Evolutionary conservation across 2,329 filamentous ascomycete genomes (phyloP).

Genomic region (Fusarium ambrosium): DNA sequence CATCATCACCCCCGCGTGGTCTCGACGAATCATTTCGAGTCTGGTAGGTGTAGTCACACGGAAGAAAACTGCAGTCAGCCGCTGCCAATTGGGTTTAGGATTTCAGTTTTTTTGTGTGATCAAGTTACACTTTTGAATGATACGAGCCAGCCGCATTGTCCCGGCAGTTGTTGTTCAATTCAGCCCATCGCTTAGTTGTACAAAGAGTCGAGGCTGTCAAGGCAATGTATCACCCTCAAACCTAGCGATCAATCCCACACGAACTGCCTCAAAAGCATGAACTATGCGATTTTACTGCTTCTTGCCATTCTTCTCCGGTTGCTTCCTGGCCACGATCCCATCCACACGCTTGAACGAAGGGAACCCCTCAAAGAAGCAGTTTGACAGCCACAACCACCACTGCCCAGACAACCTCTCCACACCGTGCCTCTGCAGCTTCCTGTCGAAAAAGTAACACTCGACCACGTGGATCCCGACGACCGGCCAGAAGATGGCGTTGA

Average conservation of each 20-base stretch:
- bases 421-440: conserved; percentile 61
- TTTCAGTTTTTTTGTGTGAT: background rate
- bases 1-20: conserved; percentile 17
- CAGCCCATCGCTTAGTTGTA: background rate
- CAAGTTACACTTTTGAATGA: background rate
- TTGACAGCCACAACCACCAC: conserved; percentile 69
- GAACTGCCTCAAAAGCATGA: background rate
- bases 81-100: background rate
- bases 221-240: background rate
- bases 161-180: background rate
- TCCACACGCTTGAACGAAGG: conserved; percentile 67
- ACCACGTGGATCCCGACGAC: conserved; percentile 74
- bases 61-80: background rate
- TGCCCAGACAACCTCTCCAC: conserved; percentile 60
- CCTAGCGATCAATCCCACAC: background rate
- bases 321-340: conserved; percentile 59
- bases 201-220: background rate
- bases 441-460: conserved; percentile 72
- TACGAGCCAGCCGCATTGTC: background rate
- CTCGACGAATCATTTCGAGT: background rate
- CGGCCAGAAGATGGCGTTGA: conserved; percentile 68
- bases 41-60: background rate
- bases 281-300: conserved; percentile 19
- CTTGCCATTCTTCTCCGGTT: conserved; percentile 55
- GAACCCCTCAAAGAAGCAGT: conserved; percentile 68